Conservation (phyloP, 2,329 filamentous ascomycete genomes). For the Ciborinia camelliae region DNA sequence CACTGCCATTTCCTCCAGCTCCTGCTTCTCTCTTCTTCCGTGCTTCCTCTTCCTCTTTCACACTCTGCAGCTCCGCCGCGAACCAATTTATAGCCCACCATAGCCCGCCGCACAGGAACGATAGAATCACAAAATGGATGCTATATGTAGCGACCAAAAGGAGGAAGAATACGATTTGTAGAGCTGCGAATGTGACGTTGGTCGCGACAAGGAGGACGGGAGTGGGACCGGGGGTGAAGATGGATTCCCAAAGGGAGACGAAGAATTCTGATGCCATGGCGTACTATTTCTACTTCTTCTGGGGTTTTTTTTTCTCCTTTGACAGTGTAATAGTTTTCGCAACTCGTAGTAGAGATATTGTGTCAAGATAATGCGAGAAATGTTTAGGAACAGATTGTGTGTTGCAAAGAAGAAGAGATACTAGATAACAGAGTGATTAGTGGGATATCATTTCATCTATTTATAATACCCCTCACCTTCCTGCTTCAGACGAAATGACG, state of each 20-base stretch:
- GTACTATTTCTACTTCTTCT: not conserved
- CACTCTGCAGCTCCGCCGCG: slow-evolving; percentile 58
- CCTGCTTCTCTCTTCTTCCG: slow-evolving; percentile 34
- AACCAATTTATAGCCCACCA: slow-evolving; percentile 99
- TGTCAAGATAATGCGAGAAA: not conserved
- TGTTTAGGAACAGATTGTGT: not conserved
- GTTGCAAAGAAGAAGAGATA: not conserved
- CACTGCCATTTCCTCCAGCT: slow-evolving; percentile 37
- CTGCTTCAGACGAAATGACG: slow-evolving; percentile 18
- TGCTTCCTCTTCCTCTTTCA: slow-evolving; percentile 39
- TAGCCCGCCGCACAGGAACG: slow-evolving; percentile 71
- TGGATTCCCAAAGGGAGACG: slow-evolving; percentile 79
- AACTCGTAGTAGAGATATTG: not conserved
- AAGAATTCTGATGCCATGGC: slow-evolving; percentile 47
- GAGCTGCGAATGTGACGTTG: slow-evolving; percentile 80
- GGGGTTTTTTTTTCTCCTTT: not conserved
- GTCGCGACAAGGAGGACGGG: slow-evolving; percentile 85
- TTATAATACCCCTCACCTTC: slow-evolving; percentile 19
- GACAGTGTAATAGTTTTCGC: not conserved
- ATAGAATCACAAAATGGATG: slow-evolving; percentile 84
- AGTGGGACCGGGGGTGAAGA: slow-evolving; percentile 90
- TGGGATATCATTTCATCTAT: slow-evolving; percentile 17
- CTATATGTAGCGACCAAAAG: slow-evolving; percentile 81
- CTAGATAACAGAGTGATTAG: slow-evolving; percentile 14
- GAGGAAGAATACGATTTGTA: slow-evolving; percentile 73